These are phyloP conservation scores for Cryphonectria carpinicola DNA, from an alignment of 2,329 filamentous ascomycete species.

Conservation along the genomic window DNA sequence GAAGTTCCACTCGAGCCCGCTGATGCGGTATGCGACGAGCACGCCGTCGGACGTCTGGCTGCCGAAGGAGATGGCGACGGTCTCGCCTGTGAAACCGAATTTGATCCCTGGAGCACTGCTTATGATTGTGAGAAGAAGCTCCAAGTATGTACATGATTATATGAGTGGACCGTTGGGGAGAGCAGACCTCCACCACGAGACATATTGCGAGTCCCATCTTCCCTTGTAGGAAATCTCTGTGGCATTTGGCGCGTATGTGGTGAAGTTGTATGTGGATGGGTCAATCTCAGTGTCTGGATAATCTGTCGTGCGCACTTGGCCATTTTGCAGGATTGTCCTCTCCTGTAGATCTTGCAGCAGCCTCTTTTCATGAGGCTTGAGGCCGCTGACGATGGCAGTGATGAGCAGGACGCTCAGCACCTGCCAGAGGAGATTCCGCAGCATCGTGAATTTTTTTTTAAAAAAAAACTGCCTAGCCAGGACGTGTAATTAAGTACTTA, in stretches of 20 bases:
- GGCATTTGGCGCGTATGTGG: conserved; percentile 54
- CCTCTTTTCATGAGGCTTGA: conserved; percentile 16
- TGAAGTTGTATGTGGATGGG: conserved; percentile 38
- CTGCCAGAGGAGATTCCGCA: conserved; percentile 6
- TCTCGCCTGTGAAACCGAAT: conserved; percentile 58
- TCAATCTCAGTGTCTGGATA: conserved; percentile 47
- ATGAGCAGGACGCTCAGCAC: conserved; percentile 17
- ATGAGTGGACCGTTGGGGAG: conserved; percentile 37
- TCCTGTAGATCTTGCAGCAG: conserved; percentile 15
- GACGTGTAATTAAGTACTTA: neutral
- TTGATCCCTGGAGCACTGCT: conserved; percentile 55
- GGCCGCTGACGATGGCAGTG: neutral
- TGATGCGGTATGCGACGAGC: conserved; percentile 61
- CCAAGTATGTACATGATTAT: conserved; percentile 34
- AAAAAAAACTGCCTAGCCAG: neutral
- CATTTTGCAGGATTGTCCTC: conserved; percentile 46
- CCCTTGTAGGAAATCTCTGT: conserved; percentile 64
- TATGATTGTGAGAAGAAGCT: no score
- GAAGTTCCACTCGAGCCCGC: conserved; percentile 62
- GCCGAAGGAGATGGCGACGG: conserved; percentile 59
- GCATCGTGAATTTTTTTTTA: conserved; percentile 4
- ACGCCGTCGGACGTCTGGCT: conserved; percentile 52
- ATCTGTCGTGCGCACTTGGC: conserved; percentile 45
- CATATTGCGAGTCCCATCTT: conserved; percentile 62
- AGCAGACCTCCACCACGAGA: conserved; percentile 58